Conservation (phyloP, 1,284 basidiomycete genomes). For the Sanguinoderma infundibulare region DNA sequence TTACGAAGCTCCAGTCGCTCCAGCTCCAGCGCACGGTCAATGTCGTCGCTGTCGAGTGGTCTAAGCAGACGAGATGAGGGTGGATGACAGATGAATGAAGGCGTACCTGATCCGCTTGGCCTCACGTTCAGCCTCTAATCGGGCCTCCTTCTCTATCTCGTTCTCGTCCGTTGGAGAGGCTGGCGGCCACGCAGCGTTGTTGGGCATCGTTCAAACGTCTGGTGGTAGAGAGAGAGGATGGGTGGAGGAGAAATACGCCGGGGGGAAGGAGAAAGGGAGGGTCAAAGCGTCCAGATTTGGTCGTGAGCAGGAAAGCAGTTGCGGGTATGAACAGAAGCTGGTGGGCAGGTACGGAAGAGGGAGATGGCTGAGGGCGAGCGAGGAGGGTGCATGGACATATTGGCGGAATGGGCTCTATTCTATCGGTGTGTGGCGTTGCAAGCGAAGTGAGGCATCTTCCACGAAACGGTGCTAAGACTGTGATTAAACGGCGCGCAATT, state of each 20-base stretch:
- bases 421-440: constrained; percentile 22
- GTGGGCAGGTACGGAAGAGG: neutral
- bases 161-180: constrained; percentile 20
- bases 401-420: constrained; percentile 4
- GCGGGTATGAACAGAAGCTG: neutral
- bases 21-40: constrained; percentile 52
- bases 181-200: constrained; percentile 21
- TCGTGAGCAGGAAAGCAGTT: neutral
- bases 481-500: constrained; percentile 17
- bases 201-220: constrained; percentile 5
- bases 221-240: neutral
- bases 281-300: neutral
- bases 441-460: constrained; percentile 11
- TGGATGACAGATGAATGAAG: neutral
- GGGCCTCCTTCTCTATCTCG: constrained; percentile 25
- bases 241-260: neutral
- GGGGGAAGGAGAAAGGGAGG: neutral
- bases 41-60: constrained; percentile 53
- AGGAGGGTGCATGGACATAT: neutral
- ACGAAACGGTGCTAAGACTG: constrained; percentile 15
- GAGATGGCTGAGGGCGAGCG: neutral
- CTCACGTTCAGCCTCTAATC: constrained; percentile 49
- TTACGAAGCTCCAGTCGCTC: constrained; percentile 46
- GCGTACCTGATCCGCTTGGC: constrained; percentile 36
- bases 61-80: neutral